Conservation (phyloP, 352 stramenopile species). For the Globisporangium ultimum region DNA sequence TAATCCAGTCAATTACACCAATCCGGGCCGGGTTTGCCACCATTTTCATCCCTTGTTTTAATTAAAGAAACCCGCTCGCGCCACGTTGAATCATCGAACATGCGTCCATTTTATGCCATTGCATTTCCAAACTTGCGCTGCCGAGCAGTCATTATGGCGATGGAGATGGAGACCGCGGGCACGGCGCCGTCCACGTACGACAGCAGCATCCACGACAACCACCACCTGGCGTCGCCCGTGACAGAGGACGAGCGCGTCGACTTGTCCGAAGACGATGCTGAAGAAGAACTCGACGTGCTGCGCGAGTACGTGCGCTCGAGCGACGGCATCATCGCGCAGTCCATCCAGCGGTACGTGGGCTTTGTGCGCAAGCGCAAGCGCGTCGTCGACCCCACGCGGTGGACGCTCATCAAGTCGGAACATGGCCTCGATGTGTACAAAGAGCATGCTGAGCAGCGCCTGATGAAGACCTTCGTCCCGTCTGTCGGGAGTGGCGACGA, state of each 20-base stretch:
- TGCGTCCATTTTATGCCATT: no score
- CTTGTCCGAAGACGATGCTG: neutral
- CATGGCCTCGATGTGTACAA: slow-evolving; percentile 52
- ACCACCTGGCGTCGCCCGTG: neutral
- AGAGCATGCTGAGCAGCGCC: slow-evolving; percentile 35
- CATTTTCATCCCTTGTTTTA: no score
- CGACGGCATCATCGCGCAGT: slow-evolving; percentile 54
- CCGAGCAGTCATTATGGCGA: no score
- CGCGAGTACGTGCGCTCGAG: slow-evolving; percentile 38
- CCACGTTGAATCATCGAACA: no score
- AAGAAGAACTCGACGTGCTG: slow-evolving; percentile 16
- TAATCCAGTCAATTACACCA: no score
- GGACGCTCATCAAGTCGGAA: slow-evolving; percentile 36
- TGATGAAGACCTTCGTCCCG: slow-evolving; percentile 8
- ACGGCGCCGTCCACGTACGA: no score
- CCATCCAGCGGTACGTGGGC: slow-evolving; percentile 42
- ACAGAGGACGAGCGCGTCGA: neutral
- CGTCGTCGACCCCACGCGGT: slow-evolving; percentile 34
- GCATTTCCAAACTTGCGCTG: no score
- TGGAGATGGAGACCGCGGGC: no score
- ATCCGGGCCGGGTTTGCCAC: no score
- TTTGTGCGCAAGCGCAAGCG: slow-evolving; percentile 37
- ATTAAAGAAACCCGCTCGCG: no score
- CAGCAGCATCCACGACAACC: neutral
- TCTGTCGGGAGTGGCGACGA: no score